phyloP scores from a whole-genome alignment of 257 asterid genomes.

The Petunia secreta region DNA sequence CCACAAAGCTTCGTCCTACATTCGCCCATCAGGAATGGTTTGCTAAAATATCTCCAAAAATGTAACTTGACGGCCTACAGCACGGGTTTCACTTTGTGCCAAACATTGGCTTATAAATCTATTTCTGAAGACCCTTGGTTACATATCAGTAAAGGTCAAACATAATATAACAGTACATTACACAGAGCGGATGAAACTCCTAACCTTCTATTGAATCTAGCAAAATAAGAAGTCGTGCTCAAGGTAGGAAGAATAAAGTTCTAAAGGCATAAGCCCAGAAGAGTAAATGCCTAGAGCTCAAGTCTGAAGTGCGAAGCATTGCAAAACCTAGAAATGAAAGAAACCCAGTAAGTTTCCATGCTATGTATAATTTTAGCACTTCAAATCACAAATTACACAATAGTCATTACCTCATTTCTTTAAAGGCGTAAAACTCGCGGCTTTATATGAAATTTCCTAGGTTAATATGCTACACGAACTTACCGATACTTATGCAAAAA shows the following conservation, averaged over 20 bases:
- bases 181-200: neutral
- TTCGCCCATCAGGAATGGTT: neutral
- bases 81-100: neutral
- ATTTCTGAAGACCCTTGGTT: neutral
- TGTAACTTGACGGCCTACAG: constrained; percentile 4
- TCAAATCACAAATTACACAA: neutral
- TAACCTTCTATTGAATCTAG: neutral
- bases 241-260: neutral
- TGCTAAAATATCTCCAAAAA: neutral
- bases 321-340: neutral
- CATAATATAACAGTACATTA: neutral
- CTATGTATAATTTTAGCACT: neutral
- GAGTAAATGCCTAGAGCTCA: neutral
- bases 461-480: neutral
- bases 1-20: neutral
- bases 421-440: neutral
- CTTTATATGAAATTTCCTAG: neutral
- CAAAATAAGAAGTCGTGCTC: neutral
- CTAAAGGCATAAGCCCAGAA: neutral
- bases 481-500: neutral
- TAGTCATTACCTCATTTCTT: neutral
- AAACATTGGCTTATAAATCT: neutral
- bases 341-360: neutral
- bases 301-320: neutral
- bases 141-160: neutral